A percentile compares a stretch with the other conserved stretches of the same genome.
Evolutionary conservation across 306 rosid species (phyloP).

Genomic region (Quercus bicolor): DNA sequence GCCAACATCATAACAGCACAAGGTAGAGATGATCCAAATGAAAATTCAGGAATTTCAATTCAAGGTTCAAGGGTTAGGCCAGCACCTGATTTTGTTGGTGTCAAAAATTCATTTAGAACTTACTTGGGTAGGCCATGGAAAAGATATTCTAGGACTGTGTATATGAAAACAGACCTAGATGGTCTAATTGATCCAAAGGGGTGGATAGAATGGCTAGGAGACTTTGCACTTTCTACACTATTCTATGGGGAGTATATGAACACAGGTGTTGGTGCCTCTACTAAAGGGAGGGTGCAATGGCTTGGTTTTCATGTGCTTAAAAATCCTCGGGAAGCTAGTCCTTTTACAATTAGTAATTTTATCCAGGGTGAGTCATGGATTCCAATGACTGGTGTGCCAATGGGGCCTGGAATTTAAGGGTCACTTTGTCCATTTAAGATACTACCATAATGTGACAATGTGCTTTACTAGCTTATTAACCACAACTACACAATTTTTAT

Average conservation of each 20-base stretch:
- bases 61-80: constrained; percentile 31
- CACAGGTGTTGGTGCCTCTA: constrained; percentile 44
- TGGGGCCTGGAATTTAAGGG: constrained; percentile 35
- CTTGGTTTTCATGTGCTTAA: constrained; percentile 61
- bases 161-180: constrained; percentile 49
- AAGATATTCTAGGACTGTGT: constrained; percentile 58
- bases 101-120: constrained; percentile 6
- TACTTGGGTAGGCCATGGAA: constrained; percentile 78
- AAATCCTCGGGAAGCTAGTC: constrained; percentile 29
- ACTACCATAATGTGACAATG: not conserved
- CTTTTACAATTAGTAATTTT: constrained; percentile 37
- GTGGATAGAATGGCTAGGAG: constrained; percentile 57
- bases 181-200: constrained; percentile 51
- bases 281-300: constrained; percentile 53
- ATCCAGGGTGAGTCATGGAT: constrained; percentile 56
- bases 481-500: too few relatives aligned
- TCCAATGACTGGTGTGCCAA: constrained; percentile 56
- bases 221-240: constrained; percentile 46
- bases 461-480: too few relatives aligned
- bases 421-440: not conserved
- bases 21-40: constrained; percentile 34
- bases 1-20: constrained; percentile 66
- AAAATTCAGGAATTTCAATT: constrained; percentile 44
- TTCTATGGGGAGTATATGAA: constrained; percentile 70
- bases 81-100: not conserved